Base-by-base conservation (phyloP, 192 early-diverging fungal genomes). In the Thoreauomyces humboldtii region DNA sequence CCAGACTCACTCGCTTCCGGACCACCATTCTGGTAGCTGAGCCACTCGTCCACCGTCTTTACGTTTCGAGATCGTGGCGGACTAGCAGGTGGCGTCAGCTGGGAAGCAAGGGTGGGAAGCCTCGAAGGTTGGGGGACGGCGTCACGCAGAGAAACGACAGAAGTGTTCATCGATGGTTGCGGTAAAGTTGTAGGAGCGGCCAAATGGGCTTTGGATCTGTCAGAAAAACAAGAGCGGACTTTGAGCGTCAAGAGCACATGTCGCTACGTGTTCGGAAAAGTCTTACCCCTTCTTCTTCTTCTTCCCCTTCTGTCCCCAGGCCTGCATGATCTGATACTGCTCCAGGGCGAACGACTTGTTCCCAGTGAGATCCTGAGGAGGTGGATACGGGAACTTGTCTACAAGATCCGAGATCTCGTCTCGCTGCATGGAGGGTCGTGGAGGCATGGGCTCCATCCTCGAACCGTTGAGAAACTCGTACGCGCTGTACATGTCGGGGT, bases 401-500 rank as follows among this genome's bases (percentile, higher is more conserved):
- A 52, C 50, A 4, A 52, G 27, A 31, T 27, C 15, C 32, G 50
- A 52, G 50, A 52, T 52, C 27, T 52, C 50, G 19, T 22, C 17
- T 2, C 25, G 27, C 25, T 46, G 44, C 2, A 22, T 46, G 2
- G 55, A 34, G 7, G 11, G 11, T 12, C 47, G 47, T 12, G 7
- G 11, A 22, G 32, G 32, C 2, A 29, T 29, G 17, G 50, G 17
- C 2, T 15, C 14, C 50, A 52, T 15, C 19, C 50, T 15, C 19
- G 19, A 25, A 28, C 2, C 4, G 5, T 14, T 35, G 33, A 57
- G 55, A 36, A 57, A 57, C 35, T 57, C 55, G 55, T 57, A 57
- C 3, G 55, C 55, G 21, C 55, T 57, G 55, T n/a, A 57, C 34
- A 57, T 57, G 33, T 57, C 55, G 12, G 55, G 35, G 25, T 57